phyloP scores from a whole-genome alignment of 768 basidiomycete genomes.

The Lentinula sp. region DNA sequence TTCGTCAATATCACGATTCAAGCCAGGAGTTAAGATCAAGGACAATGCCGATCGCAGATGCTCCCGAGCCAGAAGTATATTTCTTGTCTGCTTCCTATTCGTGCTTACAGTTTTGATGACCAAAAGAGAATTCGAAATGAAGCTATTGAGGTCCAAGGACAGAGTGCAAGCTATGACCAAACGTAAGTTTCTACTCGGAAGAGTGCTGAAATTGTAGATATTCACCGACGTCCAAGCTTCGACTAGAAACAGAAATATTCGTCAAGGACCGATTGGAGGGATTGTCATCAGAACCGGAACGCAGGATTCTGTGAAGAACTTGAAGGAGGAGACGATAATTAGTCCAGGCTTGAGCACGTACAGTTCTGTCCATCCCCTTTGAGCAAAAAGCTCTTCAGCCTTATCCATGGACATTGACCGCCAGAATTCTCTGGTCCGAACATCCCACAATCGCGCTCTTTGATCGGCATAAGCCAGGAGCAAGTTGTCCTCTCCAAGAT shows the following conservation, averaged over 20 bases:
- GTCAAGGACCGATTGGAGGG: constrained; percentile 19
- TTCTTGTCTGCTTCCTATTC: constrained; percentile 32
- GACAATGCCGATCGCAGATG: constrained; percentile 59
- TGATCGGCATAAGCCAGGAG: constrained; percentile 71
- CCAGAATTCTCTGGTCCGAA: constrained; percentile 77
- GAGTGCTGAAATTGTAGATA: background rate
- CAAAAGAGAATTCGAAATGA: constrained; percentile 41
- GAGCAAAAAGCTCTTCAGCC: constrained; percentile 63
- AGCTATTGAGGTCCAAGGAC: constrained; percentile 43
- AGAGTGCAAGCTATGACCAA: constrained; percentile 40
- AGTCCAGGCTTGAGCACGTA: constrained; percentile 22
- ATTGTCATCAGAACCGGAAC: constrained; percentile 17
- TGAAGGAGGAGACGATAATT: background rate
- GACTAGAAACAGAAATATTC: constrained; percentile 13
- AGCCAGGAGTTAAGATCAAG: constrained; percentile 57
- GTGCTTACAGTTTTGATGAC: constrained; percentile 48
- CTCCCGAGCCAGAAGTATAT: constrained; percentile 40
- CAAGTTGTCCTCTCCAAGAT: constrained; percentile 61
- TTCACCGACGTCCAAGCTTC: constrained; percentile 19
- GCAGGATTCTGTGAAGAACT: background rate
- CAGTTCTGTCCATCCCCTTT: constrained; percentile 75
- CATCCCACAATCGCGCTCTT: constrained; percentile 83
- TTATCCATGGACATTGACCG: constrained; percentile 74
- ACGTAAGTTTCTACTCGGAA: background rate
- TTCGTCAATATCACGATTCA: constrained; percentile 65